phyloP scores from a whole-genome alignment of 805 yeast genomes.

The Saccharomycopsis babjevae region DNA sequence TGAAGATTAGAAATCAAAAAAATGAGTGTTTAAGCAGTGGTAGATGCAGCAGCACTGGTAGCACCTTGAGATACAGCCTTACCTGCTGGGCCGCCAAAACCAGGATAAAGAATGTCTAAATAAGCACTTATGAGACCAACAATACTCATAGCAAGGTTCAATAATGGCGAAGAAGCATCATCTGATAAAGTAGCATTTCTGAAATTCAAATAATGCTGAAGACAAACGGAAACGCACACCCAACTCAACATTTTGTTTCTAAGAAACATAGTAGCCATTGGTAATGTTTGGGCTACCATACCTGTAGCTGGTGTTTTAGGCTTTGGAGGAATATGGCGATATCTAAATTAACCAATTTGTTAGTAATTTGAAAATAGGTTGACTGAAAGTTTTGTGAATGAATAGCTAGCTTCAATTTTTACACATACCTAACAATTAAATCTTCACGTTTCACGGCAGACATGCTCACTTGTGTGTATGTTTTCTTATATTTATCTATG shows the following conservation, averaged over 20 bases:
- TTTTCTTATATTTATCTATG: not conserved
- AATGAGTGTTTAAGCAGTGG: not conserved
- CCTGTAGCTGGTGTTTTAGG: slow-evolving; percentile 15
- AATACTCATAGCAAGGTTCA: slow-evolving; percentile 9
- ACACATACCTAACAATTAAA: slow-evolving; percentile 15
- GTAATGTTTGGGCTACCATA: slow-evolving; percentile 17
- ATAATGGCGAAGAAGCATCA: slow-evolving; percentile 15
- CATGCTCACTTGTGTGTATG: not conserved
- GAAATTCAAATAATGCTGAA: slow-evolving; percentile 17
- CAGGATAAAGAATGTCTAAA: slow-evolving; percentile 8
- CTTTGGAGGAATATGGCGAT: slow-evolving; percentile 10
- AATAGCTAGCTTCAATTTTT: not conserved
- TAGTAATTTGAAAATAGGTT: not conserved
- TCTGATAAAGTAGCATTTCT: slow-evolving; percentile 12
- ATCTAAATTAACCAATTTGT: slow-evolving; percentile 1
- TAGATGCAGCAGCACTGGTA: not conserved
- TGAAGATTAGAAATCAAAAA: not conserved
- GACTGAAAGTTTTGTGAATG: not conserved
- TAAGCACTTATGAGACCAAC: slow-evolving; percentile 13
- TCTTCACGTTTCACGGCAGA: slow-evolving; percentile 16
- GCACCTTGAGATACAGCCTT: slow-evolving; percentile 1
- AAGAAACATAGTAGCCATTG: slow-evolving; percentile 19
- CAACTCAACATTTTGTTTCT: slow-evolving; percentile 17
- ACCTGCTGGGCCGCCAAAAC: not conserved
- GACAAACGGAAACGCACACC: slow-evolving; percentile 13